A percentile compares a stretch with the other conserved stretches of the same genome.
Evolutionary conservation across 108 stramenopile species (phyloP).

Genomic region (Stephanodiscus minutulus): DNA sequence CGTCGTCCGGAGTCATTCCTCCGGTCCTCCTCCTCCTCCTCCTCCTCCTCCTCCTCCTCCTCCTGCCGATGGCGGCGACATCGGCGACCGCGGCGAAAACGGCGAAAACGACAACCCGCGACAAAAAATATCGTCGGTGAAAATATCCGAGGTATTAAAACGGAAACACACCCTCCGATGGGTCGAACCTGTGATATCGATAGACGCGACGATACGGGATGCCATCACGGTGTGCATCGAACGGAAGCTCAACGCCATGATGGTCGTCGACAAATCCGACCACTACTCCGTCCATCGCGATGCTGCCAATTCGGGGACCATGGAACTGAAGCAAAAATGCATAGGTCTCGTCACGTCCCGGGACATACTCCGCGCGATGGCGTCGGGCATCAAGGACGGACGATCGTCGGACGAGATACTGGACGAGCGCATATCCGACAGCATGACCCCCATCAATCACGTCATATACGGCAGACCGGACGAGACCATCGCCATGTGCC

Average conservation of each 20-base stretch:
- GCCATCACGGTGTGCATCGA: conserved; percentile 74
- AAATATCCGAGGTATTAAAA: conserved; percentile 75
- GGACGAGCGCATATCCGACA: conserved; percentile 42
- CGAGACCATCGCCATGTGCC: conserved; percentile 86
- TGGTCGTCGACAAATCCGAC: conserved; percentile 92
- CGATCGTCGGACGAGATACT: conserved; percentile 52
- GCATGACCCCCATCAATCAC: conserved; percentile 85
- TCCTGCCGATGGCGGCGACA: not conserved
- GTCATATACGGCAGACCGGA: conserved; percentile 84
- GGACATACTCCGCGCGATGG: conserved; percentile 78
- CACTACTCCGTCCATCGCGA: too few relatives aligned
- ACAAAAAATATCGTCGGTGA: conserved; percentile 17
- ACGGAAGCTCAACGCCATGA: conserved; percentile 77
- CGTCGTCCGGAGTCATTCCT: not conserved
- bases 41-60: not conserved
- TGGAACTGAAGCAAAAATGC: conserved; percentile 46
- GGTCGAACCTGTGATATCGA: conserved; percentile 74
- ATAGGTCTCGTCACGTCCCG: conserved; percentile 78
- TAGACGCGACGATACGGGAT: conserved; percentile 62
- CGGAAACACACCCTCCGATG: conserved; percentile 81
- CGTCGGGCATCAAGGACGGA: conserved; percentile 63
- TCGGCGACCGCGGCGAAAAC: not conserved
- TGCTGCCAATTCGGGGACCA: too few relatives aligned
- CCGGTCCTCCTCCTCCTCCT: not conserved
- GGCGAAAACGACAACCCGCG: conserved; percentile 3